Conservation (phyloP, 164 flowering plant genomes). For the Saururus chinensis region DNA sequence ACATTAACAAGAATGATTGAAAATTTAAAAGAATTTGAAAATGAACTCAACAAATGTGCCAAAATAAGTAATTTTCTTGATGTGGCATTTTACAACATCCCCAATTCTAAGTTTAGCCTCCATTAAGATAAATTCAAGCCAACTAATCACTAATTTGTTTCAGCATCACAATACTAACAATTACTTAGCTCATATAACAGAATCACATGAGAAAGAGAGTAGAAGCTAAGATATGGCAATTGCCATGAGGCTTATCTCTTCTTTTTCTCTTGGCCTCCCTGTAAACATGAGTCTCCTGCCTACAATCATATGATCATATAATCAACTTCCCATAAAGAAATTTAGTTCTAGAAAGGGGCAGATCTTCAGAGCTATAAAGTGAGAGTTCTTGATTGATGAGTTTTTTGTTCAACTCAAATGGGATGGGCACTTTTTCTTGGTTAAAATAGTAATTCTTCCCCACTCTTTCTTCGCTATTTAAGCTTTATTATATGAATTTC, state of each 20-base stretch:
- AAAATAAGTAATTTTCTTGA: slow-evolving; percentile 77
- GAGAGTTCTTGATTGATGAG: no score
- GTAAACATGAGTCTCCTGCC: slow-evolving; percentile 76
- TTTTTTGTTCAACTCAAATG: no score
- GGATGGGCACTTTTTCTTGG: no score
- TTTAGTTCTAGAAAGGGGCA: no score
- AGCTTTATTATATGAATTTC: no score
- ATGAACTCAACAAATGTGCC: slow-evolving; percentile 90
- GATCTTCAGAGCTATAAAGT: no score
- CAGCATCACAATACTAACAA: background rate
- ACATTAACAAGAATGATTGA: background rate
- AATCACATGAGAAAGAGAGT: background rate
- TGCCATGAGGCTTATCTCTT: slow-evolving; percentile 38
- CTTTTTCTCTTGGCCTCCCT: slow-evolving; percentile 48
- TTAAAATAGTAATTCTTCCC: no score
- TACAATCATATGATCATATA: no score
- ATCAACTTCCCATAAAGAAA: no score
- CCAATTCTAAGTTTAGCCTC: slow-evolving; percentile 80
- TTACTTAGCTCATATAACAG: background rate
- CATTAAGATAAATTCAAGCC: slow-evolving; percentile 13
- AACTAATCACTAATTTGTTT: background rate
- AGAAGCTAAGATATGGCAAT: no score
- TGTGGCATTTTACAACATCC: slow-evolving; percentile 75
- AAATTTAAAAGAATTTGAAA: background rate
- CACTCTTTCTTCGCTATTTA: no score